Percentiles rank a stretch among this genome's conserved stretches.
Evolutionary conservation across 2,329 filamentous ascomycete genomes (phyloP).

Genomic region (Colletotrichum sp.): DNA sequence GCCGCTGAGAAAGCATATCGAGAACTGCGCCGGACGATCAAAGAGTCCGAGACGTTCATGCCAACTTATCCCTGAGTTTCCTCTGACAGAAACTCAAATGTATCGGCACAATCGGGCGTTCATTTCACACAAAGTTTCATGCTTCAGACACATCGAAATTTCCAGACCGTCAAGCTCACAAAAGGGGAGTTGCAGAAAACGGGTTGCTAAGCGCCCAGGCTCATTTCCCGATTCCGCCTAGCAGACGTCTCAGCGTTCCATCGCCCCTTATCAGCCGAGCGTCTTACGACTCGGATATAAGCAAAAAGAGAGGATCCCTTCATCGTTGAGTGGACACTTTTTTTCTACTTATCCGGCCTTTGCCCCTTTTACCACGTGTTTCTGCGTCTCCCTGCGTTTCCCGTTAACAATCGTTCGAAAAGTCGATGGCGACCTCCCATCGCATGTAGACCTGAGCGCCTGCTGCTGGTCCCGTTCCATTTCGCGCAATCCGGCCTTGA

Average conservation of each 20-base stretch:
- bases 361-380: conserved; percentile 18
- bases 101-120: not conserved
- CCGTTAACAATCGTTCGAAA: not conserved
- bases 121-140: not conserved
- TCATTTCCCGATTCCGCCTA: not conserved
- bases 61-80: not conserved
- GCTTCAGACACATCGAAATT: not conserved
- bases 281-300: not conserved
- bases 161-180: not conserved
- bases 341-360: not conserved
- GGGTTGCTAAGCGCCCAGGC: not conserved
- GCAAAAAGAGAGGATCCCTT: conserved; percentile 3
- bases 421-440: conserved; percentile 2
- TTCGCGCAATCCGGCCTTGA: not conserved
- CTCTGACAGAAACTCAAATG: not conserved
- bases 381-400: not conserved
- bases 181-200: not conserved
- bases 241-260: not conserved
- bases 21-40: not conserved
- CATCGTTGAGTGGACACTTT: not conserved
- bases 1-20: not conserved
- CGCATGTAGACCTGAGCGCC: not conserved
- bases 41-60: not conserved
- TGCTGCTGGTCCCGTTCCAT: not conserved
- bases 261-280: not conserved